Evolutionary conservation across 2,329 filamentous ascomycete species (phyloP), one percentile per base, ranked within the genome.

Genomic region (Penicillium sp.): DNA sequence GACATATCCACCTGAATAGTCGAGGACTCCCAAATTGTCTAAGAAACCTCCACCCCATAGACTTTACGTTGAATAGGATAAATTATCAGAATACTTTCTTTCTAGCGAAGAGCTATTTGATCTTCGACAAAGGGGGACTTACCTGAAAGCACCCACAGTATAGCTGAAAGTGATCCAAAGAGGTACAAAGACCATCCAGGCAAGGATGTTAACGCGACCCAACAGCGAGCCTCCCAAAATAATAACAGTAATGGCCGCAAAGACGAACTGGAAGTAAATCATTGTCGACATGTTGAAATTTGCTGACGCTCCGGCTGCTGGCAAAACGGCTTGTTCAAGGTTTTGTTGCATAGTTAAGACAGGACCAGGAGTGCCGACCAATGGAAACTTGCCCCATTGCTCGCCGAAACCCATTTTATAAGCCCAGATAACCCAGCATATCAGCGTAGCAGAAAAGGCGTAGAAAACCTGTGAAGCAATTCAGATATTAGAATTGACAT

Each of bases 261-360:
- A 81, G 47, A 79, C 78, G 61, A 80, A 81, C 61, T 81, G 79
- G 67, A 81, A 81, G 64, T 81, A 81, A 0, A 80, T 68, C 79
- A 81, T 81, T 2, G 78, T 80, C 5, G 73, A 69, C 54, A 77
- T 66, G 0, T 77, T 76, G 59, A 77, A 80, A 59, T 72, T 71
- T 52, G 76, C 72, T 6, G 60, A 63, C 20, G 77, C 50, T n/a
- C 61, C 68, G 6, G 78, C 74, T 20, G 74, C 71, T 2, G 77
- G 77, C 1, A 80, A 65, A 21, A 59, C 56, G 1, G 75, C 74
- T 63, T 79, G 78, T 14, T 58, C 61, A 30, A 81, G 71, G 63
- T 78, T 69, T 58, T 71, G 69, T 57, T 73, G 66, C 64, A 80
- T 79, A 14, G 69, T 70, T 26, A 81, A 61, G 5, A 78, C 71